Evolutionary conservation across 2,329 filamentous ascomycete species (phyloP), one percentile per base, ranked within the genome.

Genomic region (Parascedosporium putredinis): DNA sequence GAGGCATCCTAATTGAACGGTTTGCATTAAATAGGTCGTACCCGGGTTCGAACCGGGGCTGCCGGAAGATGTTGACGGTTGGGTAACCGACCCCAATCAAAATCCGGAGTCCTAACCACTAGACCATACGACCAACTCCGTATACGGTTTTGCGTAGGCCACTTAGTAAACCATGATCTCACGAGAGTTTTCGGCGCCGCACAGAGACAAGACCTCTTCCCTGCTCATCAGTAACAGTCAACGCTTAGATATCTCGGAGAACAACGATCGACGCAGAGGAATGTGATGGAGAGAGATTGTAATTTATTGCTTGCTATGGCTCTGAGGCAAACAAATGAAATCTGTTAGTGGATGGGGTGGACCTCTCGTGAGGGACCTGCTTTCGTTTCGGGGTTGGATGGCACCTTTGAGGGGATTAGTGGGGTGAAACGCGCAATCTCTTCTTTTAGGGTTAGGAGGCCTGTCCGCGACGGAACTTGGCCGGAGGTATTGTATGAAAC

Each of bases 21-120:
- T n/a, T n/a, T n/a, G n/a, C n/a, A n/a, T n/a, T n/a, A n/a, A n/a
- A 27, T 14, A 48, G 46, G 46, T 40, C 46, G 46, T 42, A 48
- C 46, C 33, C 46, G 46, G 46, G 33, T 40, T 48, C 33, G 46
- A 48, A 48, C 46, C 46, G 46, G 33, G 46, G 46, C 34, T 48
- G 46, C 46, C 46, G 46, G 46, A 48, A 48, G 2, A 8, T 45
- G 12, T 20, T 31, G 7, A 7, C 4, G 31, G 22, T 9, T 14
- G 5, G 2, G 12, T 42, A 1, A n/a, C n/a, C n/a, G 5, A 7
- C 8, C 16, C 16, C 23, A 16, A 33, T 33, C 45, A 33, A 47
- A 47, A 47, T 47, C 45, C 45, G 45, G 45, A 47, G 45, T 47
- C 45, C 27, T 47, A 33, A 47, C 45, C 45, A 47, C 45, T 47